These are phyloP conservation scores for Cercophora newfieldiana DNA, from an alignment of 495 filamentous ascomycete genomes.

Conservation along the genomic window DNA sequence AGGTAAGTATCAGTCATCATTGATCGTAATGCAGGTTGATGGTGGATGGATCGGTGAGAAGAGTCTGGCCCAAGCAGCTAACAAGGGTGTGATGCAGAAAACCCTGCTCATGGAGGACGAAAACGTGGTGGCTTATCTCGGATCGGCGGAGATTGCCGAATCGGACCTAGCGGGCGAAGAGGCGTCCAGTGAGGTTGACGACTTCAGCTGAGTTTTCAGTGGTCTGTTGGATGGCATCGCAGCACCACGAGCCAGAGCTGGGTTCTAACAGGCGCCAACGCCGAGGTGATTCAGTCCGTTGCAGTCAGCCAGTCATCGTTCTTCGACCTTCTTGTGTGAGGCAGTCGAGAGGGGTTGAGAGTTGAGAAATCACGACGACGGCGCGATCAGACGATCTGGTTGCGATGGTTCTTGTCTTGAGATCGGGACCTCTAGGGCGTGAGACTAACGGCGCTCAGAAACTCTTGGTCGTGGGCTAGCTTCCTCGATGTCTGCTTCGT, in stretches of 20 bases:
- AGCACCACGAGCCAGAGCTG: not conserved
- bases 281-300: not conserved
- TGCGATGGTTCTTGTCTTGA: not conserved
- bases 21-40: not conserved
- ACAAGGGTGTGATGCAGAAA: slow-evolving; percentile 36
- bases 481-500: too few species aligned
- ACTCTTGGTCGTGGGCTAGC: too few species aligned
- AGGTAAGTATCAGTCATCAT: slow-evolving; percentile 51
- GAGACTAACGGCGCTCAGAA: too few species aligned
- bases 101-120: slow-evolving; percentile 36
- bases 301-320: not conserved
- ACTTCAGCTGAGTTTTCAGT: slow-evolving; percentile 43
- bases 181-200: slow-evolving; percentile 46
- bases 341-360: not conserved
- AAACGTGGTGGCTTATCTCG: slow-evolving; percentile 47
- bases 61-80: slow-evolving; percentile 21
- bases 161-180: slow-evolving; percentile 36
- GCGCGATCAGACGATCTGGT: too few species aligned
- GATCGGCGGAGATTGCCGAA: slow-evolving; percentile 41
- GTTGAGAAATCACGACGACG: not conserved
- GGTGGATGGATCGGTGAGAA: not conserved
- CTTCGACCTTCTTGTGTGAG: not conserved
- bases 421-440: not conserved
- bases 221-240: too few species aligned
- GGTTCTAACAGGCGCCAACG: too few species aligned